phyloP scores from a whole-genome alignment of 2,329 filamentous ascomycete genomes.

The Colletotrichum tropicale region DNA sequence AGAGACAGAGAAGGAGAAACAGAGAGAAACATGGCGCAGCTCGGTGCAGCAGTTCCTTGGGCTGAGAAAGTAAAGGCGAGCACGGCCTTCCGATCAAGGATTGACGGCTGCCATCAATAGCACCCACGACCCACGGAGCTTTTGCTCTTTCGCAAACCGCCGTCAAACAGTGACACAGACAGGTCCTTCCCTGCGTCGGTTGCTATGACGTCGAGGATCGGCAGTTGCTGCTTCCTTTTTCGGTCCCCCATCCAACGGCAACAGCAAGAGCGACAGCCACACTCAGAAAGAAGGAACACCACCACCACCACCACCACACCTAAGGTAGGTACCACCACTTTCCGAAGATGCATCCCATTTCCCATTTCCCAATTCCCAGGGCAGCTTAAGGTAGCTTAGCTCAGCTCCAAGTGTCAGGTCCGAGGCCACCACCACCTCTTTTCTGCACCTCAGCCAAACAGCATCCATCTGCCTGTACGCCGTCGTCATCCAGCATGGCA shows the following conservation, averaged over 20 bases:
- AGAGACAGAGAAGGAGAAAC: neutral
- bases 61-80: neutral
- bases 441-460: neutral
- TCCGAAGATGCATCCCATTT: neutral
- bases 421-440: neutral
- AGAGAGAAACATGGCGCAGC: neutral
- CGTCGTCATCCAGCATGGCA: neutral
- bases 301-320: neutral
- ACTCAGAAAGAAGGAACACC: neutral
- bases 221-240: neutral
- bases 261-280: neutral
- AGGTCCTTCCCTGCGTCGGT: neutral
- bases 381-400: neutral
- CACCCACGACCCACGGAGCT: neutral
- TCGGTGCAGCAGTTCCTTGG: neutral
- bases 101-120: neutral
- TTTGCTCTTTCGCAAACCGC: neutral
- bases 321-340: neutral
- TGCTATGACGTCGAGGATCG: slow-evolving; percentile 14
- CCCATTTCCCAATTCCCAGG: neutral
- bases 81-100: neutral
- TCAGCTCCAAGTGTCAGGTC: neutral
- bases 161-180: slow-evolving; percentile 15
- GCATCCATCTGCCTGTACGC: neutral
- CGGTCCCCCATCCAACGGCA: neutral